These are phyloP conservation scores for Amborella trichopoda DNA, from an alignment of 164 flowering plant genomes.

Conservation along the genomic window DNA sequence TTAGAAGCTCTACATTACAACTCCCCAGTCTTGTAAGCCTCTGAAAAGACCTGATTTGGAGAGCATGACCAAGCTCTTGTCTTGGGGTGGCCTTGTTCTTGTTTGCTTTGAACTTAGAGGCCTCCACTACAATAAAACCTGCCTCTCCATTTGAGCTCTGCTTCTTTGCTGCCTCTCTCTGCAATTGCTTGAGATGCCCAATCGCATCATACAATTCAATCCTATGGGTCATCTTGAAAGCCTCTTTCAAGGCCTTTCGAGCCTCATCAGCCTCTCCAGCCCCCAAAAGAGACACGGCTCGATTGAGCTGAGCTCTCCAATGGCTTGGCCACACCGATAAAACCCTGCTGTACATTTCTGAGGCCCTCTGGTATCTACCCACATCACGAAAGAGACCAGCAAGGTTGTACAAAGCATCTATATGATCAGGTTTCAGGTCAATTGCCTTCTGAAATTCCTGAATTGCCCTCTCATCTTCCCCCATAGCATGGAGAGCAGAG, in stretches of 20 bases:
- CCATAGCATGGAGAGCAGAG: conserved; percentile 91
- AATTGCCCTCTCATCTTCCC: conserved; percentile 88
- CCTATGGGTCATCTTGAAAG: conserved; percentile 90
- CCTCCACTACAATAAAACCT: conserved; percentile 50
- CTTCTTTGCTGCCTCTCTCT: conserved; percentile 53
- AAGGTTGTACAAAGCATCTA: conserved; percentile 88
- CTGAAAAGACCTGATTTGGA: conserved; percentile 83
- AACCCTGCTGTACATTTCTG: conserved; percentile 97
- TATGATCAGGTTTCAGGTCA: conserved; percentile 92
- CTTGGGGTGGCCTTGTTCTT: conserved; percentile 54
- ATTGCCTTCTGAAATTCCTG: conserved; percentile 97
- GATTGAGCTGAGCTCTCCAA: conserved; percentile 96
- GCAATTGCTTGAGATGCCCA: conserved; percentile 78
- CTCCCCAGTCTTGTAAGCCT: conserved; percentile 66
- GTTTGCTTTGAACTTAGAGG: conserved; percentile 57
- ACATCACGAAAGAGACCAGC: conserved; percentile 92
- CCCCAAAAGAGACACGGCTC: conserved; percentile 88
- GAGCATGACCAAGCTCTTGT: conserved; percentile 60
- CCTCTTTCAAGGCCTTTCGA: conserved; percentile 82
- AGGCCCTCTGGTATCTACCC: conserved; percentile 94
- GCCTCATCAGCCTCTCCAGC: conserved; percentile 95
- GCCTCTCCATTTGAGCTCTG: conserved; percentile 41
- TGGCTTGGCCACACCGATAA: conserved; percentile 83
- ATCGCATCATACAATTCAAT: conserved; percentile 92
- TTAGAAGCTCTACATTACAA: conserved; percentile 65